These are phyloP conservation scores for Paracoccidioides lutzii DNA, from an alignment of 2,329 filamentous ascomycete species.

Conservation along the genomic window DNA sequence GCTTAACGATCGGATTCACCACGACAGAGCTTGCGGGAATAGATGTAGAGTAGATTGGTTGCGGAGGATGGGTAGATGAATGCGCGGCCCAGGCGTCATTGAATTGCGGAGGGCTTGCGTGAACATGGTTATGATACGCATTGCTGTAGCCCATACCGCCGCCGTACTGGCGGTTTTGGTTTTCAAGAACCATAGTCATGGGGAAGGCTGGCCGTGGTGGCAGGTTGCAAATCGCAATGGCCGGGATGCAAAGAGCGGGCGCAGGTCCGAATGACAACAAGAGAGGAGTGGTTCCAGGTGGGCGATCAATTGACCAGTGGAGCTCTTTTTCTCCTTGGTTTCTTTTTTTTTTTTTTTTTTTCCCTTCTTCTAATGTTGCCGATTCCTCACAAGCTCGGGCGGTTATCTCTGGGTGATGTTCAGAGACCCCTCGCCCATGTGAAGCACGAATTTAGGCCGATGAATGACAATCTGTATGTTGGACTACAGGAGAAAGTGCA, in stretches of 20 bases:
- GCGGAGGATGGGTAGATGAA: slow-evolving; percentile 47
- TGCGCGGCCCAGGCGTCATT: slow-evolving; percentile 74
- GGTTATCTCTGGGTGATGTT: neutral
- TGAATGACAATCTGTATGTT: neutral
- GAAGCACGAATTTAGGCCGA: neutral
- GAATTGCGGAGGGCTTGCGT: slow-evolving; percentile 56
- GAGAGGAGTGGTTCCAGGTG: neutral
- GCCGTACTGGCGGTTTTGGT: slow-evolving; percentile 69
- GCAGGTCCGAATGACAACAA: neutral
- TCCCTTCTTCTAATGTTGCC: neutral
- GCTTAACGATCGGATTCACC: slow-evolving; percentile 45
- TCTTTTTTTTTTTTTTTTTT: slow-evolving; percentile 2
- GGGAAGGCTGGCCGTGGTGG: slow-evolving; percentile 22
- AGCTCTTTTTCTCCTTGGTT: neutral
- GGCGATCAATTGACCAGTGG: neutral
- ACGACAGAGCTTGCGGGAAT: slow-evolving; percentile 48
- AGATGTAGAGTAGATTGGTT: slow-evolving; percentile 46
- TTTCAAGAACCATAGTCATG: slow-evolving; percentile 95
- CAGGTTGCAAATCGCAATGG: neutral
- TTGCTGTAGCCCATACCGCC: slow-evolving; percentile 63
- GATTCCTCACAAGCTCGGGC: neutral
- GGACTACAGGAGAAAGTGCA: neutral
- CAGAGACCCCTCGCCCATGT: neutral
- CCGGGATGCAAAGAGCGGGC: neutral
- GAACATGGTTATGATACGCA: slow-evolving; percentile 57